Conservation (phyloP, 2,329 filamentous ascomycete genomes). For the Ceratocystis harringtonii region DNA sequence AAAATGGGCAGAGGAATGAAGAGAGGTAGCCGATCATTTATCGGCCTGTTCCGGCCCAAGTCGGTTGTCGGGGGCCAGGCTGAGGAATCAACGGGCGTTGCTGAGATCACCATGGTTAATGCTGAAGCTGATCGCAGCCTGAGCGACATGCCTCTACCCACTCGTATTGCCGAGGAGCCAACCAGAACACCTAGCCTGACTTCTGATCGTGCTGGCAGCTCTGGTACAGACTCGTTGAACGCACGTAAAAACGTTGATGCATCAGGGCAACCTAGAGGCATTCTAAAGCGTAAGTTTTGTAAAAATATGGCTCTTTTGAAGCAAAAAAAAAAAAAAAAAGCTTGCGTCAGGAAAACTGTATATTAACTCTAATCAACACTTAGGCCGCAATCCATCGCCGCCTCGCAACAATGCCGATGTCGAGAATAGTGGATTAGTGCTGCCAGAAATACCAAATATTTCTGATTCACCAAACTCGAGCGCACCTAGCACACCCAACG, state of each 20-base stretch:
- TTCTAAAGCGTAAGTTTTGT: conserved; percentile 60
- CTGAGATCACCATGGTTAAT: conserved; percentile 88
- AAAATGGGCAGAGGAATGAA: conserved; percentile 99
- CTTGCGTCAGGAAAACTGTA: conserved; percentile 29
- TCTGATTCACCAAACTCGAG: conserved; percentile 72
- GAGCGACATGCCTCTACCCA: conserved; percentile 27
- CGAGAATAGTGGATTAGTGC: conserved; percentile 21
- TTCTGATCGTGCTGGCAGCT: conserved; percentile 39
- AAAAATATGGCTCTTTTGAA: background rate
- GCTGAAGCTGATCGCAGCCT: conserved; percentile 82
- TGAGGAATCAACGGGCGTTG: conserved; percentile 38
- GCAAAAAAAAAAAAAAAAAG: conserved; percentile 18
- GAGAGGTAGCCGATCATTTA: conserved; percentile 77
- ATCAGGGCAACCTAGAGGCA: conserved; percentile 55
- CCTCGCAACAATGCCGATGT: conserved; percentile 6
- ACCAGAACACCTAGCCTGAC: conserved; percentile 53
- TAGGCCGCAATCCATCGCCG: conserved; percentile 11
- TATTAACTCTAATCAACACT: background rate
- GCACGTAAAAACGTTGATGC: conserved; percentile 55
- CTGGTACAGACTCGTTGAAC: conserved; percentile 44
- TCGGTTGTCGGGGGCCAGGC: conserved; percentile 68
- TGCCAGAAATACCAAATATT: conserved; percentile 47
- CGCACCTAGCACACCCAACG: conserved; percentile 73
- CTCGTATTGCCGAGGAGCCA: conserved; percentile 36
- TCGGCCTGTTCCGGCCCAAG: conserved; percentile 88